Base-by-base conservation (phyloP, 129 eudicot species). In the Pseudognaphalium luteoalbum region DNA sequence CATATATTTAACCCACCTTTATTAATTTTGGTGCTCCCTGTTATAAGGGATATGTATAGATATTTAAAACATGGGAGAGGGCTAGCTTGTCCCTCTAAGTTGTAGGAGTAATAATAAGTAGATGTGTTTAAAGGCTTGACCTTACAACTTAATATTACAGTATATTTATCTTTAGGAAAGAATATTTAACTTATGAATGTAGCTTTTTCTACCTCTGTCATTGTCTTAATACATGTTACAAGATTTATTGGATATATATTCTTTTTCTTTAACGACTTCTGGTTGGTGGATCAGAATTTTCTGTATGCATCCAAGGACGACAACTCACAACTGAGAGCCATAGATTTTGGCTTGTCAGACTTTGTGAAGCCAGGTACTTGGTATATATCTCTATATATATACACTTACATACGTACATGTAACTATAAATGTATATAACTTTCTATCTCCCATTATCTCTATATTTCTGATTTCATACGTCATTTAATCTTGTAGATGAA, bases 321-420 rank as follows among this genome's bases (percentile, higher is more conserved):
- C 62, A 78, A 88, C 76, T 83, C 98, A 35, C 83, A 79, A 80
- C 79, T 93, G 70, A 93, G 90, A 82, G 97, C 97, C 71, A 90
- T 93, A 76, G 98, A 91, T 83, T 94, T 94, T 76, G 98, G 97
- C 17, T 79, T 94, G 75, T 94, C 98, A 32, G 98, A 94, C 85
- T 94, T 87, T 78, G 96, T 91, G 30, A 94, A 84, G 76, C 93
- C 96, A 88, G 98, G 98, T 94, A 39, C 56, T 56, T 61, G 68
- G 12, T 66, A 32, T 77, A 7, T 64, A 12, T 71, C 30, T 11
- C 0, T 25, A 25, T 25, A 25, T 25, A 25, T 25, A 25, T 25
- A 25, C 28, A 25, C 28, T 0, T 1, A 25, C 56, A 12, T 66
- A 37, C 7, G 21, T 57, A 65, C 7, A 65, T 42, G 29, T 70